Percentiles rank a stretch among this genome's conserved stretches.
phyloP scores from a whole-genome alignment of 495 filamentous ascomycete species.

The Penicillium tannophilum region DNA sequence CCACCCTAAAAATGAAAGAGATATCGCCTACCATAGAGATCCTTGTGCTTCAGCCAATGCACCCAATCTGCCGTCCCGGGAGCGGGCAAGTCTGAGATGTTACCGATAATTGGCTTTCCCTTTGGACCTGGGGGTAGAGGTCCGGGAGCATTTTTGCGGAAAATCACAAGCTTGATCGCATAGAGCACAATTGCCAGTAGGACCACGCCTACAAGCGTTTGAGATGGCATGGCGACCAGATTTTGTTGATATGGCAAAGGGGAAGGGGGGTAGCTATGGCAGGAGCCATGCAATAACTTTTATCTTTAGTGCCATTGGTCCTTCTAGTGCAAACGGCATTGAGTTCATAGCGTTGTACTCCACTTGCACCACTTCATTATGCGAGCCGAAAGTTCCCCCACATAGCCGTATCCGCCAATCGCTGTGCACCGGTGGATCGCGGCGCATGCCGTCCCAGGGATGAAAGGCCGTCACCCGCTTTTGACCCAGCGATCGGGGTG shows the following conservation, averaged over 20 bases:
- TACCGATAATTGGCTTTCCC: slow-evolving; percentile 17
- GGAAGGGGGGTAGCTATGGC: background rate
- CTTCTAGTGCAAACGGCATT: background rate
- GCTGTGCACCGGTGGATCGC: background rate
- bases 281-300: background rate
- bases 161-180: background rate
- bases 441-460: background rate
- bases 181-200: slow-evolving; percentile 1
- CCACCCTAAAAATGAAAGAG: too few species aligned
- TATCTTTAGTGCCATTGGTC: background rate
- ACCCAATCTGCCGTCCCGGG: slow-evolving; percentile 18
- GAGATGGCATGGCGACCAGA: background rate
- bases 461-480: background rate
- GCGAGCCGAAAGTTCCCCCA: background rate
- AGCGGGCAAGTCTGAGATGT: slow-evolving; percentile 17
- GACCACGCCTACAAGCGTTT: slow-evolving; percentile 1
- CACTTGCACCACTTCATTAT: background rate
- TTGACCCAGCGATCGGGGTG: background rate
- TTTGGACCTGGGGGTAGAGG: slow-evolving; percentile 20
- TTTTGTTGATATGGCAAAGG: background rate
- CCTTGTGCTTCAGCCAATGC: slow-evolving; percentile 23
- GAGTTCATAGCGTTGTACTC: background rate
- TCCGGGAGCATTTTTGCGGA: background rate
- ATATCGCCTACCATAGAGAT: slow-evolving; percentile 13
- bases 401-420: background rate